These are phyloP conservation scores for Globisporangium yorkense DNA, from an alignment of 352 stramenopile genomes.

Conservation along the genomic window DNA sequence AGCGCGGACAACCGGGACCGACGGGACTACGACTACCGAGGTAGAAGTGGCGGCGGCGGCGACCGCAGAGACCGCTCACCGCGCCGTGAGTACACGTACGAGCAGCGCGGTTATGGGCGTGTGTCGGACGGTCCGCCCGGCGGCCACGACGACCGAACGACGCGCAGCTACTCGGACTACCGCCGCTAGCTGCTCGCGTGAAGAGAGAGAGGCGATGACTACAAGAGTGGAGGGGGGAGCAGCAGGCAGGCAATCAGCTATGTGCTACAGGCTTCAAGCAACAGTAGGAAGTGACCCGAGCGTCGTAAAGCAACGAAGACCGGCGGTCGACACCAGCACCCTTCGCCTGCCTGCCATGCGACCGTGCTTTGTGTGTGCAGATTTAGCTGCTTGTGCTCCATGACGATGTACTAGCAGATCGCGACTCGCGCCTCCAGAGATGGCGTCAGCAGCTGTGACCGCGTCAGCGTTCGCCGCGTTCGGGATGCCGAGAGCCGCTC, in stretches of 20 bases:
- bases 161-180: slow-evolving; percentile 46
- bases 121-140: slow-evolving; percentile 12
- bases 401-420: not conserved
- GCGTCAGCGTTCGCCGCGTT: not conserved
- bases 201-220: no score
- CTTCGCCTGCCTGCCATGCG: no score
- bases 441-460: not conserved
- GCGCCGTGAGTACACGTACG: slow-evolving; percentile 11
- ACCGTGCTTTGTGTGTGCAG: no score
- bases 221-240: no score
- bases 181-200: slow-evolving; percentile 14
- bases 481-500: not conserved
- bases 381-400: not conserved
- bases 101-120: slow-evolving; percentile 29
- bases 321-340: no score
- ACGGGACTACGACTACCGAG: slow-evolving; percentile 12
- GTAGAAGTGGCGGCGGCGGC: slow-evolving; percentile 6
- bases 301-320: no score
- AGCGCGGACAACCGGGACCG: slow-evolving; percentile 6
- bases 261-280: no score
- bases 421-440: not conserved
- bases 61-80: slow-evolving; percentile 11
- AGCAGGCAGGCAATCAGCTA: no score
- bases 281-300: no score
- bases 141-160: slow-evolving; percentile 53